Conservation (phyloP, 352 stramenopile genomes). For the Phytophthora kernoviae region DNA sequence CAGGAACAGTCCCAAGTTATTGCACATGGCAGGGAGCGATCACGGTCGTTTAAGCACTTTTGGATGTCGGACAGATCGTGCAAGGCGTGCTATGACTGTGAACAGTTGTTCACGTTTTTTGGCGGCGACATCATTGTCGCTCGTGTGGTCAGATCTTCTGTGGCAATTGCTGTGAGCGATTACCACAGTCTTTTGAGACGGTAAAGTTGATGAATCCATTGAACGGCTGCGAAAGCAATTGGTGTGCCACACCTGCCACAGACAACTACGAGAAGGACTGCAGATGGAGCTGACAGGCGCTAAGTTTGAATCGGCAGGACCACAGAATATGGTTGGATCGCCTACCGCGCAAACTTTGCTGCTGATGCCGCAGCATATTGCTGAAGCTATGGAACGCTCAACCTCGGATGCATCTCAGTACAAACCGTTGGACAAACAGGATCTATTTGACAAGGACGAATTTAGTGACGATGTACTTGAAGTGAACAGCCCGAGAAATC, state of each 20-base stretch:
- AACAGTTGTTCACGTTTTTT: conserved; percentile 86
- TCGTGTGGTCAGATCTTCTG: conserved; percentile 90
- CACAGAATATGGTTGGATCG: conserved; percentile 33
- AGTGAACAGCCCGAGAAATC: conserved; percentile 65
- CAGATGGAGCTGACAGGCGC: conserved; percentile 69
- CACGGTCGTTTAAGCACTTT: conserved; percentile 85
- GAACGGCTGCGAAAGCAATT: conserved; percentile 78
- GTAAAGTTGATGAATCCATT: conserved; percentile 83
- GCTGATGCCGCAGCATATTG: conserved; percentile 79
- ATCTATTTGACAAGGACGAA: conserved; percentile 82
- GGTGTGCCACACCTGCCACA: conserved; percentile 85
- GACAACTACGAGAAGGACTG: conserved; percentile 80
- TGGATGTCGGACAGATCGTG: conserved; percentile 90
- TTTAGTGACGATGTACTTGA: conserved; percentile 68
- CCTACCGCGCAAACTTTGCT: conserved; percentile 60
- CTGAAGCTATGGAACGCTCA: conserved; percentile 66
- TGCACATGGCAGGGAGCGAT: conserved; percentile 43
- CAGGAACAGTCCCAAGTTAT: conserved; percentile 26
- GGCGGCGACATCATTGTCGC: conserved; percentile 79
- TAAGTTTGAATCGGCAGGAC: conserved; percentile 36
- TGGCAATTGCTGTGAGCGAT: conserved; percentile 73
- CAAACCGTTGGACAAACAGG: conserved; percentile 65
- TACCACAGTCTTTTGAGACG: conserved; percentile 79
- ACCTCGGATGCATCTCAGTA: conserved; percentile 63
- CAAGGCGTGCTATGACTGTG: conserved; percentile 85